Evolutionary conservation across 192 early-diverging fungal species (phyloP).

Genomic region (Rhizophagus clarus): DNA sequence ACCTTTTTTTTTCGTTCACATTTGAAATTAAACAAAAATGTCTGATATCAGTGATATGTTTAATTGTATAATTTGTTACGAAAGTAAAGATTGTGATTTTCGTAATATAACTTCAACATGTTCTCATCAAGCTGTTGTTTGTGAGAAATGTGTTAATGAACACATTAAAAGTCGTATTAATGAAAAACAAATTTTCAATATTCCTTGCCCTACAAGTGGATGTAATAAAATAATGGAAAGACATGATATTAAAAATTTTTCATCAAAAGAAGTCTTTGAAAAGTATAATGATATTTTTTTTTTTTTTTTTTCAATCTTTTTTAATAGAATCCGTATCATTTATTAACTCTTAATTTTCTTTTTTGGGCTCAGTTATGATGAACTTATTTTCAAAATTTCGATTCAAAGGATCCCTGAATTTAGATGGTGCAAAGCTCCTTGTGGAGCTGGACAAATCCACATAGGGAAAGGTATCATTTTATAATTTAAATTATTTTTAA

Average conservation of each 20-base stretch:
- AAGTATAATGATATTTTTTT: not conserved
- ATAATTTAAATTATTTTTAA: not conserved
- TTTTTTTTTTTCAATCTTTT: not conserved
- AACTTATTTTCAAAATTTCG: not conserved
- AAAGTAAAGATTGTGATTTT: not conserved
- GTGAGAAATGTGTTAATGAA: not conserved
- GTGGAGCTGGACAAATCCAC: constrained; percentile 19
- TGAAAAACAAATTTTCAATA: not conserved
- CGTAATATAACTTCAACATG: not conserved
- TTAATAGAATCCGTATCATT: too few species aligned
- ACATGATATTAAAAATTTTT: constrained; percentile 7
- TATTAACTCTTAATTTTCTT: too few species aligned
- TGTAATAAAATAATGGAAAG: constrained; percentile 1
- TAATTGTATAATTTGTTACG: not conserved
- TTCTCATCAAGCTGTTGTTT: not conserved
- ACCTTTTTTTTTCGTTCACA: not conserved
- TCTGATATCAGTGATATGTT: not conserved
- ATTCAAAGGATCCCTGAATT: constrained; percentile 8
- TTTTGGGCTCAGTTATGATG: not conserved
- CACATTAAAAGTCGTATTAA: not conserved
- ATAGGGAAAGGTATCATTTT: constrained; percentile 7
- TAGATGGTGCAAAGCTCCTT: constrained; percentile 4
- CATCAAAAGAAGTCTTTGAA: not conserved
- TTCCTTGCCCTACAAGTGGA: constrained; percentile 4
- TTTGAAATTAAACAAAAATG: not conserved